phyloP scores from a whole-genome alignment of 345 rosid species.

The Schrenkiella parvula region DNA sequence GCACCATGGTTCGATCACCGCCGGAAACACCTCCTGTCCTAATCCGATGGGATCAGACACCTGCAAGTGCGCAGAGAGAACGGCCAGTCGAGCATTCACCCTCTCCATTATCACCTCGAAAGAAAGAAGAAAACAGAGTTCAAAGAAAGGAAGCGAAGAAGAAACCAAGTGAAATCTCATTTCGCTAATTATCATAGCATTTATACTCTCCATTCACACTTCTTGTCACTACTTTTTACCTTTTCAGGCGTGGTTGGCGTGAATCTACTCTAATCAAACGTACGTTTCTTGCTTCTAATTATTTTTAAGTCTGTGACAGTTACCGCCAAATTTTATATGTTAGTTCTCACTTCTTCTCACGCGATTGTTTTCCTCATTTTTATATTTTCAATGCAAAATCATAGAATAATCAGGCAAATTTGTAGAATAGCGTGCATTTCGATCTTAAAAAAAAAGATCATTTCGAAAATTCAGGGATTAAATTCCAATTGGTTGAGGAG shows the following conservation, averaged over 20 bases:
- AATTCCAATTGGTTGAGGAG: background rate
- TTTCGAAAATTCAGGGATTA: background rate
- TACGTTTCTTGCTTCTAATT: background rate
- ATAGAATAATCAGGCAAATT: background rate
- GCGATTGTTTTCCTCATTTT: background rate
- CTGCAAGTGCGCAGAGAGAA: slow-evolving; percentile 61
- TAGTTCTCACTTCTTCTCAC: background rate
- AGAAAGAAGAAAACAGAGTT: background rate
- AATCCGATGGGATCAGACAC: slow-evolving; percentile 8
- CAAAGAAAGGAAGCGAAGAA: background rate
- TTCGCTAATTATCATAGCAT: background rate
- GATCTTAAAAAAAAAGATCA: background rate
- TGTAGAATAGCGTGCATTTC: background rate
- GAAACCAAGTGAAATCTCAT: background rate
- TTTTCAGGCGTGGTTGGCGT: background rate
- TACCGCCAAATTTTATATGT: background rate
- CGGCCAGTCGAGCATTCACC: slow-evolving; percentile 51
- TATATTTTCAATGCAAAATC: background rate
- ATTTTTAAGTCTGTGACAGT: background rate
- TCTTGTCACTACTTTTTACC: too few relatives aligned
- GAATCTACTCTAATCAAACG: background rate
- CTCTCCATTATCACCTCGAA: slow-evolving; percentile 7
- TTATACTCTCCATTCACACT: background rate
- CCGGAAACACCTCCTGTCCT: too few relatives aligned
- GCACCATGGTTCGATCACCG: slow-evolving; percentile 42